Base-by-base conservation (phyloP, 148 eudicot species). In the Silene uniflora region DNA sequence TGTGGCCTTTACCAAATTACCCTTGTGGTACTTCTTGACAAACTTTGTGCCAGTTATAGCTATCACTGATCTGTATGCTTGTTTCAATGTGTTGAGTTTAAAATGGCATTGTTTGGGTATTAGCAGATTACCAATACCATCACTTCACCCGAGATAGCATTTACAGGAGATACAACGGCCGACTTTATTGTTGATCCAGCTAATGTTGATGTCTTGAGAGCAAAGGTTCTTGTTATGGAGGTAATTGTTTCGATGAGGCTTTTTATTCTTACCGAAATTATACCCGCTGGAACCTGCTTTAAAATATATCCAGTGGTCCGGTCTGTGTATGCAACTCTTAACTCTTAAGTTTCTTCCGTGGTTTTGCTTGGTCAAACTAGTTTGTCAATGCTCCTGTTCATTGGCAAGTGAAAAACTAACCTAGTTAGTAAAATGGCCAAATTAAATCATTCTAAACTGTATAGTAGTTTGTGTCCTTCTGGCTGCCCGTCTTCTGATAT, bases 181-280 rank as follows among this genome's bases (percentile, higher is more conserved):
- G 98, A 94, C 75, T 94, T 94, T 78, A 86, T 91, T 67, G 62
- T 75, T 61, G 93, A 94, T 73, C 74, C 81, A 3, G 67, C 76
- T 63, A 91, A 94, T 78, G 42, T 27, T 75, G 98, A 94, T 76
- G 96, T 80, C 54, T 80, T 94, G 82, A 89, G 73, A 76, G 91
- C 96, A 78, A 91, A 87, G 84, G 80, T 95, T 83, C 97, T 95
- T 73, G 90, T 95, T 35, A 91, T 92, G 97, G 98, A 95, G 97
- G 98, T 95, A 87, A 23, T 17, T 18, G 42, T 6, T 11, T 61
- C 74, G n/a, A 22, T 69, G 29, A 11, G 14, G 47, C 55, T 42
- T 66, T 74, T 58, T 24, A 23, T 49, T 13, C 35, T 62, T 22
- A 32, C 44, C 42, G 18, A 10, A 23, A 18, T 27, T 75, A n/a